phyloP scores from a whole-genome alignment of 192 early-diverging fungal species.

The Gaertneriomyces semiglobifer region DNA sequence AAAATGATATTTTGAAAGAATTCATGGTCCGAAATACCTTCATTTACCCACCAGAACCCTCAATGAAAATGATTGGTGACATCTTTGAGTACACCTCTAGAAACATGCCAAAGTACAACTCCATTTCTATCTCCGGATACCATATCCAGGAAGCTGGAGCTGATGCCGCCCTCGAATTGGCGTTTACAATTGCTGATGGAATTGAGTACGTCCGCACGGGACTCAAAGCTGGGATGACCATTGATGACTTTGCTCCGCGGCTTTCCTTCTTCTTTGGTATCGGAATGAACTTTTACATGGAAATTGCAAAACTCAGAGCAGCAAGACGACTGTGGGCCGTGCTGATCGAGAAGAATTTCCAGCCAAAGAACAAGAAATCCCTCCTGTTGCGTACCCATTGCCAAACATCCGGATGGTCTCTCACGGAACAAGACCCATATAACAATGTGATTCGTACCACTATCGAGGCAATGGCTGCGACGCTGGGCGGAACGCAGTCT shows the following conservation, averaged over 20 bases:
- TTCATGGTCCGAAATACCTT: conserved; percentile 95
- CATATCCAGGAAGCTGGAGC: conserved; percentile 92
- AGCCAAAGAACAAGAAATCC: conserved; percentile 74
- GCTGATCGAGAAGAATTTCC: conserved; percentile 77
- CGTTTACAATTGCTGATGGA: conserved; percentile 90
- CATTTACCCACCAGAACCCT: conserved; percentile 87
- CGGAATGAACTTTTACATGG: conserved; percentile 96
- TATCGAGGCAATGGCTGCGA: conserved; percentile 89
- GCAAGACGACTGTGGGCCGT: conserved; percentile 81
- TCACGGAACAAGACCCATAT: conserved; percentile 90
- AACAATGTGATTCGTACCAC: conserved; percentile 88
- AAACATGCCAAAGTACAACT: conserved; percentile 93
- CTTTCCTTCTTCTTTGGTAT: conserved; percentile 89
- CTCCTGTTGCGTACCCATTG: conserved; percentile 84
- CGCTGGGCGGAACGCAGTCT: conserved; percentile 87
- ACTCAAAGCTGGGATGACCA: conserved; percentile 78
- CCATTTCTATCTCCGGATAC: conserved; percentile 92
- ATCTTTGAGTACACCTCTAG: conserved; percentile 84
- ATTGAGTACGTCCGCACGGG: conserved; percentile 62
- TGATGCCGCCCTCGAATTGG: conserved; percentile 81
- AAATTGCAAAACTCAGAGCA: conserved; percentile 87
- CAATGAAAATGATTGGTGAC: conserved; percentile 86
- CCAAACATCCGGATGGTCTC: conserved; percentile 88
- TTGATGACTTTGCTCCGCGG: conserved; percentile 84
- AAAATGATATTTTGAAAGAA: conserved; percentile 91